These are phyloP conservation scores for Amphibolis antarctica DNA, from an alignment of 106 monocot species.

Conservation along the genomic window DNA sequence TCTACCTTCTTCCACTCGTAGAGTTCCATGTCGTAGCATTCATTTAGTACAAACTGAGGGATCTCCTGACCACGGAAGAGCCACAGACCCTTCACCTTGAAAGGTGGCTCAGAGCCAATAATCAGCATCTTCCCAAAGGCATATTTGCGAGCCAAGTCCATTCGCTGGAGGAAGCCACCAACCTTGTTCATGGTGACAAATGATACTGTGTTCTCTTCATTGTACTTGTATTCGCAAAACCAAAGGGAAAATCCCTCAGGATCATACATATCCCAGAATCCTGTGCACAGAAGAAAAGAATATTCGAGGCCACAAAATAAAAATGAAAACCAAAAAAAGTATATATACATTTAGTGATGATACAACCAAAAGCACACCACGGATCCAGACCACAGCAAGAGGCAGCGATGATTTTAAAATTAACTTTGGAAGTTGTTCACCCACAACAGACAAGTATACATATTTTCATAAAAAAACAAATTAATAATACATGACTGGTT, in stretches of 20 bases:
- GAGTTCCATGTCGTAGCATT: slow-evolving; percentile 30
- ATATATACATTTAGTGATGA: too few species aligned
- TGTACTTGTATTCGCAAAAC: slow-evolving; percentile 29
- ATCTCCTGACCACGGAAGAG: slow-evolving; percentile 25
- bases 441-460: too few species aligned
- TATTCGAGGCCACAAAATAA: too few species aligned
- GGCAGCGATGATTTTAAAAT: too few species aligned
- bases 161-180: slow-evolving; percentile 22
- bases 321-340: too few species aligned
- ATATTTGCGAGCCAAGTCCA: slow-evolving; percentile 24
- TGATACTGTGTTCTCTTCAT: slow-evolving; percentile 27
- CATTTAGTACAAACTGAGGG: slow-evolving; percentile 20
- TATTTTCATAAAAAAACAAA: too few species aligned
- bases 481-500: too few species aligned
- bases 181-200: slow-evolving; percentile 27
- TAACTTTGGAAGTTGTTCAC: too few species aligned
- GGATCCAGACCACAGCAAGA: too few species aligned
- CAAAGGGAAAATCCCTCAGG: slow-evolving; percentile 21
- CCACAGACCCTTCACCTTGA: slow-evolving; percentile 27
- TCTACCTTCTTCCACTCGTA: slow-evolving; percentile 28
- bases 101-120: slow-evolving; percentile 15
- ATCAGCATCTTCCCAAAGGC: slow-evolving; percentile 26
- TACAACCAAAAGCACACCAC: too few species aligned
- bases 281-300: not conserved
- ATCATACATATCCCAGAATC: slow-evolving; percentile 33